phyloP scores from a whole-genome alignment of 371 early-diverging fungal species.

The Circinella minor region DNA sequence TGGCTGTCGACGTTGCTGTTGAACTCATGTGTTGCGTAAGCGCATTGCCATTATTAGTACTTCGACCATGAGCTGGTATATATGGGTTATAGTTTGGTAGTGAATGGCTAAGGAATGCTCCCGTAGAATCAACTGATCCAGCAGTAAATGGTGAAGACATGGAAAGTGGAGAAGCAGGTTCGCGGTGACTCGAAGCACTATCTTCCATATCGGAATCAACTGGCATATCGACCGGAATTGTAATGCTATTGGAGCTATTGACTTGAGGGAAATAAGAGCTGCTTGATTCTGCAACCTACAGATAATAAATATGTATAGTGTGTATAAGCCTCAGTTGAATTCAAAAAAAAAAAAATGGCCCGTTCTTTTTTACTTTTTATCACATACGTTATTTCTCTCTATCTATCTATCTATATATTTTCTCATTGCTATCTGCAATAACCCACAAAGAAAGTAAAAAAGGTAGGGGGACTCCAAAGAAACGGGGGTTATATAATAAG shows the following conservation, averaged over 20 bases:
- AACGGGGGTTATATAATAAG: no score
- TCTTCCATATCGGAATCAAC: slow-evolving; percentile 42
- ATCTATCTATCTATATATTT: no score
- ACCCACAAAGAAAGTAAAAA: no score
- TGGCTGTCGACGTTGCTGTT: slow-evolving; percentile 1
- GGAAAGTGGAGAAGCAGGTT: slow-evolving; percentile 22
- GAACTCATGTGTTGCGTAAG: neutral
- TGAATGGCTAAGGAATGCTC: slow-evolving; percentile 24
- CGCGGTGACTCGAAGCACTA: slow-evolving; percentile 17
- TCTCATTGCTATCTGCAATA: no score
- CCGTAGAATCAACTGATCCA: slow-evolving; percentile 9
- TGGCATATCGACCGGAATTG: slow-evolving; percentile 37
- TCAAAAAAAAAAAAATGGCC: neutral
- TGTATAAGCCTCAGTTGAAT: no score
- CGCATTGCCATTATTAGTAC: neutral
- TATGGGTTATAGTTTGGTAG: slow-evolving; percentile 18
- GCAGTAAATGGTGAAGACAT: slow-evolving; percentile 11
- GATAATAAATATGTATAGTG: neutral
- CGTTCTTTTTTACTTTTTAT: no score
- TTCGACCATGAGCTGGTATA: neutral
- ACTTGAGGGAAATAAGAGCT: slow-evolving; percentile 24
- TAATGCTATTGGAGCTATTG: slow-evolving; percentile 33
- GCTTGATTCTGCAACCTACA: neutral
- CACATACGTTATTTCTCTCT: no score
- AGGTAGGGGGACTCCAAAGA: no score